These are phyloP conservation scores for Taphrina sp. DNA, from an alignment of 1,139 yeast species.

Conservation along the genomic window DNA sequence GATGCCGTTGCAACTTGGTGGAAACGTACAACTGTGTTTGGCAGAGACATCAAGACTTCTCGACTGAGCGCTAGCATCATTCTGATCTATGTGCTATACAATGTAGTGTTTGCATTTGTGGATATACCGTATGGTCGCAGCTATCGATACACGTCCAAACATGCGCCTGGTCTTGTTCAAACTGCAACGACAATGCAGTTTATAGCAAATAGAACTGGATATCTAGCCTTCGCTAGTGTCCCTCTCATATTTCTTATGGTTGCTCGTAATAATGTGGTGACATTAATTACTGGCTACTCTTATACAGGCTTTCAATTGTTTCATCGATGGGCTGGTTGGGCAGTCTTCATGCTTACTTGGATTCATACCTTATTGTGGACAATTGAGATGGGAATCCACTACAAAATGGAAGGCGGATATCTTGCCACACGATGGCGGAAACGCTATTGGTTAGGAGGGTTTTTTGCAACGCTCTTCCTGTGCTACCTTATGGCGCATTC, in stretches of 20 bases:
- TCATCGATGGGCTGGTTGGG: constrained; percentile 62
- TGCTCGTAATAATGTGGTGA: constrained; percentile 61
- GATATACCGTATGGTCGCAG: constrained; percentile 19
- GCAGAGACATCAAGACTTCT: not conserved
- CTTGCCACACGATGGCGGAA: constrained; percentile 42
- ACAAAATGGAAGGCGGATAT: constrained; percentile 46
- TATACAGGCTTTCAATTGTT: constrained; percentile 58
- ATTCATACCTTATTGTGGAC: constrained; percentile 43
- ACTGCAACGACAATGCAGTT: constrained; percentile 42
- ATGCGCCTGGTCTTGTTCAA: constrained; percentile 15
- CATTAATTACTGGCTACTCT: constrained; percentile 59
- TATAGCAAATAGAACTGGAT: constrained; percentile 58
- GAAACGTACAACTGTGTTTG: not conserved
- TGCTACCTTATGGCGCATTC: constrained; percentile 44
- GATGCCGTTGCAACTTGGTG: not conserved
- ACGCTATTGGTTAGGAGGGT: constrained; percentile 49
- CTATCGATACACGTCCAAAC: constrained; percentile 16
- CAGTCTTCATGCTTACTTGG: constrained; percentile 50
- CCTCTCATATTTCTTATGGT: constrained; percentile 59
- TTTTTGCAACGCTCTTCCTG: constrained; percentile 46
- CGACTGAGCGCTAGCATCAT: not conserved
- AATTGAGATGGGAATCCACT: constrained; percentile 41
- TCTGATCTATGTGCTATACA: not conserved
- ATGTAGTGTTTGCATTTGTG: constrained; percentile 4
- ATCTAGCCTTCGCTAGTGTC: constrained; percentile 54